Base-by-base conservation (phyloP, 1,139 yeast species). In the Yamadazyma spencermartinsiae region DNA sequence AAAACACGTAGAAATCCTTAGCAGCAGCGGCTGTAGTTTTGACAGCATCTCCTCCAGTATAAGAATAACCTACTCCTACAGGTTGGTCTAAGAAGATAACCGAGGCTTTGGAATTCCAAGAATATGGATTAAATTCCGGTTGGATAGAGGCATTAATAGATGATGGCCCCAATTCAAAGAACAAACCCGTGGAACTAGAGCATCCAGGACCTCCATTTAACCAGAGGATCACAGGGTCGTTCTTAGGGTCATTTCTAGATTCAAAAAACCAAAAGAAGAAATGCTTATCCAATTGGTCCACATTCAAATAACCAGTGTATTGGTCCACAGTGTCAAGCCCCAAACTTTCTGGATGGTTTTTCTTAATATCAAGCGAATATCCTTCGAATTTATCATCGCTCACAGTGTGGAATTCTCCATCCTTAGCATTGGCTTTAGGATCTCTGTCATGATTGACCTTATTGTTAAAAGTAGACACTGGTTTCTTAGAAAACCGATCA, bases 41-140 rank as follows among this genome's bases (percentile, higher is more conserved):
- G 26, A 86, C 80, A 26, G 67, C 65, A 30, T 76, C 76, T 16
- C 75, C 71, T 16, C 72, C 74, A 26, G 86, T 76, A 58, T 82
- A 82, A 2, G 94, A 84, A 60, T 80, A 86, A 14, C 95, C 96
- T 37, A 86, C 95, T 46, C 88, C 87, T 39, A 89, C 95, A 2
- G 98, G 98, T 65, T 89, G 97, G 63, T 90, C 98, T 55, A 90
- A 76, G 72, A 86, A 90, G 56, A 90, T 86, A 30, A 89, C 92
- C 13, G 92, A 79, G 17, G 97, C 96, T 55, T 88, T 88, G 49
- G 78, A 71, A 64, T 88, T 89, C 96, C 96, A 89, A 10, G 95
- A 77, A 64, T 78, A 68, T 33, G 90, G 90, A 67, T 88, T 88
- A 63, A 68, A 70, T 39, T 81, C 76, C 20, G 95, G 94, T 56